A percentile compares a stretch with the other conserved stretches of the same genome.
Conservation (phyloP, 129 eudicot species). For the sunflower (Helianthus annuus) region DNA sequence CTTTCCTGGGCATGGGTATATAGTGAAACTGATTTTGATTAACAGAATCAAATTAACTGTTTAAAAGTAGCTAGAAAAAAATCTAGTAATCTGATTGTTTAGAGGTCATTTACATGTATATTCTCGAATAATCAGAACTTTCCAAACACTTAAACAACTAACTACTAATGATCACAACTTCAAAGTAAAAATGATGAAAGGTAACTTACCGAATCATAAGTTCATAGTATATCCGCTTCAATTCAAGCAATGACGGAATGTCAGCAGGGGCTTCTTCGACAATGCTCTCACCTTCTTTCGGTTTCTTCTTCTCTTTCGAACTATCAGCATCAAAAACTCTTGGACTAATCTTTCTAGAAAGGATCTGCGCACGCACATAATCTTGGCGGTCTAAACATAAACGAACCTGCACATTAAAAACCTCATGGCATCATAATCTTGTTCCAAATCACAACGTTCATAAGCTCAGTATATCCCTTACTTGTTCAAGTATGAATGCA, state of each 20-base stretch:
- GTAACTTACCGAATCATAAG: conserved; percentile 68
- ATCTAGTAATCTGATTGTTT: too few relatives aligned
- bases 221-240: conserved; percentile 84
- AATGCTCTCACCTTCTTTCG: conserved; percentile 74
- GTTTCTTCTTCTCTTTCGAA: conserved; percentile 80
- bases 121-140: too few relatives aligned
- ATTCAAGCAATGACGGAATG: conserved; percentile 71
- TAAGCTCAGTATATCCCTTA: conserved; percentile 26
- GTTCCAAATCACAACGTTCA: background rate
- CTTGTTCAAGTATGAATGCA: conserved; percentile 91
- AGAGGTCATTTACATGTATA: too few relatives aligned
- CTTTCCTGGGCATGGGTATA: background rate
- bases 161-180: too few relatives aligned
- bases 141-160: too few relatives aligned
- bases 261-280: conserved; percentile 89
- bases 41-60: background rate
- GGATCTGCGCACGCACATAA: conserved; percentile 93
- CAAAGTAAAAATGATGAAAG: too few relatives aligned
- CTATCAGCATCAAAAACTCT: conserved; percentile 89
- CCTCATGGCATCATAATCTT: background rate
- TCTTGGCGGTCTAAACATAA: conserved; percentile 88
- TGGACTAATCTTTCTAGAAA: conserved; percentile 91
- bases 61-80: background rate
- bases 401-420: conserved; percentile 61
- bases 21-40: background rate